Percentiles rank a stretch among this genome's conserved stretches.
Evolutionary conservation across 371 early-diverging fungal species (phyloP).

Genomic region (Apophysomyces trapeziformis): DNA sequence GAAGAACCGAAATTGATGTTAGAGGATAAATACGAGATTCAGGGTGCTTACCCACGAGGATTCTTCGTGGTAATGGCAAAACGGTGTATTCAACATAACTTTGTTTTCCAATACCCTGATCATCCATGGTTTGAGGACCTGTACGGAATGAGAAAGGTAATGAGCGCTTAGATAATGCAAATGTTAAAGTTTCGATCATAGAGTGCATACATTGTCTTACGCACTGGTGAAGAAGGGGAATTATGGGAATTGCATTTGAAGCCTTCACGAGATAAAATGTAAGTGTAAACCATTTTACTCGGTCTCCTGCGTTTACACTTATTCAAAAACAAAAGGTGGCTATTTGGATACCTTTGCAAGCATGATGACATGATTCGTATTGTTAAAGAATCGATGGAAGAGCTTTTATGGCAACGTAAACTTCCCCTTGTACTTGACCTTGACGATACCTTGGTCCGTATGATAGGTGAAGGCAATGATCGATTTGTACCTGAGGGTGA

Average conservation of each 20-base stretch:
- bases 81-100: constrained; percentile 53
- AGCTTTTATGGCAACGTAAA: constrained; percentile 47
- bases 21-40: constrained; percentile 58
- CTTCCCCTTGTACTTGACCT: constrained; percentile 80
- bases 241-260: constrained; percentile 78
- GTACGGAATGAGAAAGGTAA: constrained; percentile 51
- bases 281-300: constrained; percentile 20
- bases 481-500: constrained; percentile 72
- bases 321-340: constrained; percentile 22
- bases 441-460: constrained; percentile 80
- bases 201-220: constrained; percentile 59
- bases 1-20: constrained; percentile 54
- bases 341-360: constrained; percentile 74
- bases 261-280: constrained; percentile 65
- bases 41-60: constrained; percentile 63
- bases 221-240: constrained; percentile 51
- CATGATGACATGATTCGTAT: constrained; percentile 58
- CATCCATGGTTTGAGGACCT: constrained; percentile 58
- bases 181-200: constrained; percentile 14
- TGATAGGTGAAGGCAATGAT: constrained; percentile 69
- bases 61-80: constrained; percentile 68
- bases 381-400: constrained; percentile 55
- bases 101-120: constrained; percentile 69
- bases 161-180: neutral
- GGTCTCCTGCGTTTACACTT: neutral